Base-by-base conservation (phyloP, 2,329 filamentous ascomycete genomes). In the Elsinoe batatas region DNA sequence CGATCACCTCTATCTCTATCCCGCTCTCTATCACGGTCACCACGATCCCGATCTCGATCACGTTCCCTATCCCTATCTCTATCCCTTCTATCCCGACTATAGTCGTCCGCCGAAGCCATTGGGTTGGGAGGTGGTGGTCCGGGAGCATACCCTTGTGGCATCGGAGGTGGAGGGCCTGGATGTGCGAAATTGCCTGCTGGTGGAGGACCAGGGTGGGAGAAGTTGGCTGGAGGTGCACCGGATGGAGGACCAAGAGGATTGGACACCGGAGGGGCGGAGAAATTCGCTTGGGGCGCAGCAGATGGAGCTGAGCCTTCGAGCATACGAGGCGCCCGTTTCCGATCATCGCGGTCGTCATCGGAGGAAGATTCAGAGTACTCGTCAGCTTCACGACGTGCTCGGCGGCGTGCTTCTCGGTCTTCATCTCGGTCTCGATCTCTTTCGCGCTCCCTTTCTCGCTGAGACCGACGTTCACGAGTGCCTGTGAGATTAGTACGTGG, bases 281-380 rank as follows among this genome's bases (percentile, higher is more conserved):
- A 46, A 12, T 40, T 55, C 1, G 53, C 38, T 17, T 44, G 40
- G 5, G 53, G 53, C n/a, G 42, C 7, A 13, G 38, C 38, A 4
- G 51, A 10, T 38, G 51, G 42, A 8, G 20, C 38, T n/a, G 46
- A 22, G 17, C 63, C 67, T 55, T 69, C 68, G 10, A 70, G 66
- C 66, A 68, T 66, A 56, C 63, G 63, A 0, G 64, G 64, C 36
- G 60, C 56, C 40, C 63, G 61, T 8, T 50, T 53, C 53, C 62
- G 61, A 53, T 63, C 68, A 38, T 68, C 65, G 51, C 68, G 63
- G 51, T 65, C 65, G 56, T 65, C 65, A 43, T 68, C 64, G 5
- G 17, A 32, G 12, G 53, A 55, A n/a, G 63, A 64, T 32, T 66
- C 62, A 37, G 60, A 58, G 58, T 65, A 70, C 55, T 70, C 68